Evolutionary conservation across 768 basidiomycete genomes (phyloP).

Genomic region (Pholiota microspora): DNA sequence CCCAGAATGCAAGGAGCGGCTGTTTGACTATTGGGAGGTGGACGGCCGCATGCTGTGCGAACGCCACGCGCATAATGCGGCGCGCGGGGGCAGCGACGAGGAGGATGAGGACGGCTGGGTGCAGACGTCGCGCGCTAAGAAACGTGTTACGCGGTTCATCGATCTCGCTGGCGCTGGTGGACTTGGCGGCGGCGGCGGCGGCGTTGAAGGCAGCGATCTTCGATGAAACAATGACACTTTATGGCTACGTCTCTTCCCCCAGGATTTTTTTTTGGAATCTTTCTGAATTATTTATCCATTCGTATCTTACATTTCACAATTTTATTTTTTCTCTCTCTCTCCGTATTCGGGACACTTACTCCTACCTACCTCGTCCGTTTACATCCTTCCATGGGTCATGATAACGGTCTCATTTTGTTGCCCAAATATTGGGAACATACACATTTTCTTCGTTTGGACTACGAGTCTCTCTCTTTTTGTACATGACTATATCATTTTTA

Average conservation of each 20-base stretch:
- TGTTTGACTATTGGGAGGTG: conserved; percentile 89
- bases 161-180: conserved; percentile 47
- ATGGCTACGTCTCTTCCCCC: background rate
- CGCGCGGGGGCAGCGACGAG: conserved; percentile 20
- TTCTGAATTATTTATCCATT: conserved; percentile 7
- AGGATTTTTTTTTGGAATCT: background rate
- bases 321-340: background rate
- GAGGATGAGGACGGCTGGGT: conserved; percentile 29
- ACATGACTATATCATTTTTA: background rate
- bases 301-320: background rate
- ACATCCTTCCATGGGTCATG: background rate
- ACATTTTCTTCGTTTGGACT: background rate
- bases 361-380: background rate
- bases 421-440: background rate
- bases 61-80: conserved; percentile 53
- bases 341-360: background rate
- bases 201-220: conserved; percentile 1
- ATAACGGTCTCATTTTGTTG: background rate
- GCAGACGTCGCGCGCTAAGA: conserved; percentile 57
- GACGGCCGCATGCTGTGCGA: conserved; percentile 87
- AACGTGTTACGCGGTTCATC: conserved; percentile 79
- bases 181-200: conserved; percentile 9
- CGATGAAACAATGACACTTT: background rate
- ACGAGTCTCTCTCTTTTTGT: background rate
- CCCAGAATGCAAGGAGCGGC: conserved; percentile 47